Base-by-base conservation (phyloP, 202 grass and related monocot genomes). In the Panicum hallii region DNA sequence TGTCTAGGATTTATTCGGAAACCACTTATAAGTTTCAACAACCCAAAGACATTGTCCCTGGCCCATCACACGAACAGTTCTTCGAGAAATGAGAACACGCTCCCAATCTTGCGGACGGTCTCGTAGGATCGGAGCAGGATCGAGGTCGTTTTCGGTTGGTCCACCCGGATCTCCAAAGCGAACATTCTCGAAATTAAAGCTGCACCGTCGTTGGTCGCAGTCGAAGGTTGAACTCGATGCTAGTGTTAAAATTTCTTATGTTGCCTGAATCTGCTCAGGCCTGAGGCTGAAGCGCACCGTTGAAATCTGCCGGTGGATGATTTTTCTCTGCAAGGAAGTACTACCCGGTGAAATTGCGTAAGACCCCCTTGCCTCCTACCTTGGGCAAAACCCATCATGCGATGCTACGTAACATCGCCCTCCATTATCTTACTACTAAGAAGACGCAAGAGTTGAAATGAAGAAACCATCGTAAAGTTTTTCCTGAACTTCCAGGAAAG, bases 151-250 rank as follows among this genome's bases (percentile, higher is more conserved):
- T 70, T 58, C 52, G 0, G 16, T 16, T 46, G 16, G 9, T 32
- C 65, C 65, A 57, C n/a, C 4, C 20, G 10, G 23, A 81, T 70
- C 79, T 81, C 52, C 50, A 70, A 70, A 70, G 50, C 6, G 7
- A n/a, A 54, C 48, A 74, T 54, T 38, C 28, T 73, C 28, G 20
- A 72, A 26, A 26, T 26, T 26, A 26, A 36, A 30, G 78, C 7
- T 41, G 32, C 32, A 40, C 23, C n/a, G 30, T 26, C 6, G 41
- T 75, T 56, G 28, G 72, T 23, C 20, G 22, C 34, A 20, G 32
- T 55, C 49, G 2, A 75, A 0, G 20, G 10, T 22, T 26, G 15
- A 70, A 13, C 43, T 46, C 9, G 34, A 20, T 46, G 13, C 5
- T 36, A 30, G 14, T 12, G 23, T 3, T n/a, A n/a, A 2, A 6